Percentiles rank a stretch among this genome's conserved stretches.
phyloP scores from a whole-genome alignment of 306 rosid species.

The Hylodesmum podocarpum region DNA sequence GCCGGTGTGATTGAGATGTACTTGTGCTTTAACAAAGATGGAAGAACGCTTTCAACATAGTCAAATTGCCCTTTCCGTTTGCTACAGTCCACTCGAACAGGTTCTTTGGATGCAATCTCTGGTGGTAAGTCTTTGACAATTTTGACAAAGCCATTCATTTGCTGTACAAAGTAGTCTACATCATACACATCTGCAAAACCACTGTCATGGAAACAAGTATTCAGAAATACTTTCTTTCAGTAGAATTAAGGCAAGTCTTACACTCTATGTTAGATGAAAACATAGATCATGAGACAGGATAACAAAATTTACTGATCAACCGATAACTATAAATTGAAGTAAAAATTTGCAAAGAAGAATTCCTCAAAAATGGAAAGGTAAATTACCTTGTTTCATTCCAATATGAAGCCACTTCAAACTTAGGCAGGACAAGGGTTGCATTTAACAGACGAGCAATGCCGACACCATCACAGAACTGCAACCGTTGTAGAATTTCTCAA shows the following conservation, averaged over 20 bases:
- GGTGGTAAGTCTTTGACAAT: constrained; percentile 72
- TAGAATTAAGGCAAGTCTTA: not conserved
- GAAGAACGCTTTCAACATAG: constrained; percentile 84
- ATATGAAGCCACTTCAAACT: constrained; percentile 93
- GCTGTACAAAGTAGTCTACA: constrained; percentile 76
- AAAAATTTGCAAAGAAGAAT: not conserved
- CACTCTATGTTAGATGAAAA: not conserved
- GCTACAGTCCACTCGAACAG: constrained; percentile 79
- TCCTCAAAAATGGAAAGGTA: not conserved
- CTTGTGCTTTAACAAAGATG: constrained; percentile 63
- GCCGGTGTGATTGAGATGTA: constrained; percentile 91
- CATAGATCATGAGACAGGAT: not conserved
- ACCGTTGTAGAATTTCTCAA: constrained; percentile 21
- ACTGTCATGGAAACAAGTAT: constrained; percentile 47
- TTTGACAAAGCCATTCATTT: constrained; percentile 67
- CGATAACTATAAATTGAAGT: not conserved
- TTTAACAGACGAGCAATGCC: constrained; percentile 82
- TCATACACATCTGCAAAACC: constrained; percentile 91
- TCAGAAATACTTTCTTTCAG: constrained; percentile 1
- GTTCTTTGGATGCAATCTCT: constrained; percentile 67
- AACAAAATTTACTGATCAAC: constrained; percentile 3
- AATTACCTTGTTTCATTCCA: constrained; percentile 91
- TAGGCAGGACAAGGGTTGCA: constrained; percentile 85
- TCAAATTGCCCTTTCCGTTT: constrained; percentile 92
- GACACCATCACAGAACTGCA: constrained; percentile 94